Conservation (phyloP, 352 stramenopile species). For the Globisporangium nodosum region DNA sequence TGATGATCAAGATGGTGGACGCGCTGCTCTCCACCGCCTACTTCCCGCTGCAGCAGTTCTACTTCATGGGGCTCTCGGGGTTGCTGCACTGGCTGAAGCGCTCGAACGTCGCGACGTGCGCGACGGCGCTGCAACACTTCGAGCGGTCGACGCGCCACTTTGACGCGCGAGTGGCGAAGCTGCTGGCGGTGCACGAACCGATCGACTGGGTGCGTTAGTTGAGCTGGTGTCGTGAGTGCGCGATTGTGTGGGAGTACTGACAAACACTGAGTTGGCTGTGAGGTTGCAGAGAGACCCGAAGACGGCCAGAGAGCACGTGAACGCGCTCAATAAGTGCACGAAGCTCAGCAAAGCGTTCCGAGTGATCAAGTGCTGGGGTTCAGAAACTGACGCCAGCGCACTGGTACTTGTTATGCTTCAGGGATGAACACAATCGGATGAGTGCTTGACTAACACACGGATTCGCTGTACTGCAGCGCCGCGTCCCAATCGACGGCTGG, state of each 20-base stretch:
- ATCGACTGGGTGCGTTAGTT: constrained; percentile 33
- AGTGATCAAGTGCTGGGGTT: constrained; percentile 30
- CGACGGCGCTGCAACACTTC: constrained; percentile 5
- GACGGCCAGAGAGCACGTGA: constrained; percentile 18
- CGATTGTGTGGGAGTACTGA: background rate
- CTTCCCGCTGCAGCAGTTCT: constrained; percentile 61
- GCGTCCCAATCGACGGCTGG: constrained; percentile 41
- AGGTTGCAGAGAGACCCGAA: constrained; percentile 11
- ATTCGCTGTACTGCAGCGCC: constrained; percentile 17
- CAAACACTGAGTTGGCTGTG: too few relatives aligned
- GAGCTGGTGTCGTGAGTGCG: background rate
- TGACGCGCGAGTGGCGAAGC: constrained; percentile 23
- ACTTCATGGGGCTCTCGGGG: constrained; percentile 39
- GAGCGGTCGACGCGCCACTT: constrained; percentile 14
- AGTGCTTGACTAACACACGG: background rate
- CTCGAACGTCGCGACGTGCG: background rate
- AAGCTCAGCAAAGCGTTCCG: constrained; percentile 18
- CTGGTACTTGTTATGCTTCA: constrained; percentile 16
- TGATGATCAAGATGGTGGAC: constrained; percentile 34
- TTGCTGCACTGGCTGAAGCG: constrained; percentile 33
- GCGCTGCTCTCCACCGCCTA: constrained; percentile 46
- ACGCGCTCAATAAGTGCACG: constrained; percentile 21
- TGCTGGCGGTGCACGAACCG: constrained; percentile 27
- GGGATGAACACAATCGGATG: background rate
- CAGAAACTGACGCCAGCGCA: constrained; percentile 9